These are phyloP conservation scores for Agastache rugosa DNA, from an alignment of 257 asterid species.

Conservation along the genomic window DNA sequence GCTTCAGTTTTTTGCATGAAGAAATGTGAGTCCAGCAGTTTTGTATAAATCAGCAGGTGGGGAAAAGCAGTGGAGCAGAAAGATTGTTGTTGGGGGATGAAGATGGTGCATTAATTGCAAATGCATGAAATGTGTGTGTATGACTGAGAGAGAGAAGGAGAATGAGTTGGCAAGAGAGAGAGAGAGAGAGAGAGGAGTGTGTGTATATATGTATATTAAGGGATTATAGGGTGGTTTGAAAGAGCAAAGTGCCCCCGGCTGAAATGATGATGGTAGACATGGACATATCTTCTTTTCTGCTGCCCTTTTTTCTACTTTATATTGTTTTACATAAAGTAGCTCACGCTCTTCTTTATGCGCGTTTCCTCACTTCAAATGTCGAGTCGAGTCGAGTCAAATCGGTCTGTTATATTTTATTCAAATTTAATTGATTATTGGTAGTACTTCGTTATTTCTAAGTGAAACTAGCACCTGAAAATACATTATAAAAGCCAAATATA, in stretches of 20 bases:
- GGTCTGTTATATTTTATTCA: no score
- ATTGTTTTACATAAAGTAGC: slow-evolving; percentile 13
- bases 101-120: slow-evolving; percentile 63
- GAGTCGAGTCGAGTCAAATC: no score
- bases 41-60: slow-evolving; percentile 33
- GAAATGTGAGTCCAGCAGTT: slow-evolving; percentile 29
- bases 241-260: slow-evolving; percentile 40
- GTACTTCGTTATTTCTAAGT: no score
- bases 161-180: slow-evolving; percentile 40
- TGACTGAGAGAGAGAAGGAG: slow-evolving; percentile 31
- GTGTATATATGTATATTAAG: neutral
- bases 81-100: slow-evolving; percentile 43
- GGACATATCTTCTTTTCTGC: slow-evolving; percentile 42
- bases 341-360: slow-evolving; percentile 41
- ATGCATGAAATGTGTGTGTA: slow-evolving; percentile 64
- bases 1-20: slow-evolving; percentile 26
- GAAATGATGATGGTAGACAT: slow-evolving; percentile 53
- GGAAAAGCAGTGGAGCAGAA: slow-evolving; percentile 45
- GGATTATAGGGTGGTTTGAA: slow-evolving; percentile 31
- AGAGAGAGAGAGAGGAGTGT: neutral
- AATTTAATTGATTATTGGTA: no score
- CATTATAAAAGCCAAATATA: no score
- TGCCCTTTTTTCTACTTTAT: slow-evolving; percentile 33
- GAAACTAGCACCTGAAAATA: no score
- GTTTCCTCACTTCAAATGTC: neutral